Evolutionary conservation across 2,329 filamentous ascomycete genomes (phyloP), one percentile per base, ranked within the genome.

Genomic region (Rutstroemia sp.): DNA sequence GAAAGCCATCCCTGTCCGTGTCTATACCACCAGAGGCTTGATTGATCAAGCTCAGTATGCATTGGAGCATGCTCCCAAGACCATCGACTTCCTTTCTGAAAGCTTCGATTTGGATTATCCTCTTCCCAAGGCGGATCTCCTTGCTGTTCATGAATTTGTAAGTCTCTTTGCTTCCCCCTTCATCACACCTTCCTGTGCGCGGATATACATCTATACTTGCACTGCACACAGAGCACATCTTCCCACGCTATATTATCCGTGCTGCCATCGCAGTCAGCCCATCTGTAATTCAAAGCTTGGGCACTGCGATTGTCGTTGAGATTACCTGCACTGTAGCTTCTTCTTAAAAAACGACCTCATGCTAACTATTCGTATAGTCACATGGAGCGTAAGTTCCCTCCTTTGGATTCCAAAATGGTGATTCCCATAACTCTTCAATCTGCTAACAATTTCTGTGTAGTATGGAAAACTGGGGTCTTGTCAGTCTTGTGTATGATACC

Each of bases 61-160:
- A 41, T 75, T 99, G 59, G 83, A 95, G 69, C 92, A 95, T 71
- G 92, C 92, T 25, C 89, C 92, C 68, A 88, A 92, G 74, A 88
- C 94, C 63, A 89, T 99, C 54, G 94, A 99, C 73, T 95, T 91
- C 74, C 99, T 95, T 75, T 97, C 92, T 0, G 89, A 96, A 72
- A 85, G 94, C 65, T 99, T 96, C 68, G 86, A 86, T 64, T 89
- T 96, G 63, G 91, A 96, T 68, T 96, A 96, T 71, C 92, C 92
- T 34, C 79, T 96, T 17, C 91, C 92, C 60, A 96, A 96, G 77
- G 87, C 89, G 5, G 92, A 96, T 71, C 78, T 96, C 51, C 78
- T 96, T 45, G 91, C 91, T 59, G 91, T 95, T 10, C 90, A 95
- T 73, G 92, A 96, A 75, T 96, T 99, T 76, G 94, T 69, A 61